phyloP scores from a whole-genome alignment of 116 monocot species.

The Trichopus zeylanicus region DNA sequence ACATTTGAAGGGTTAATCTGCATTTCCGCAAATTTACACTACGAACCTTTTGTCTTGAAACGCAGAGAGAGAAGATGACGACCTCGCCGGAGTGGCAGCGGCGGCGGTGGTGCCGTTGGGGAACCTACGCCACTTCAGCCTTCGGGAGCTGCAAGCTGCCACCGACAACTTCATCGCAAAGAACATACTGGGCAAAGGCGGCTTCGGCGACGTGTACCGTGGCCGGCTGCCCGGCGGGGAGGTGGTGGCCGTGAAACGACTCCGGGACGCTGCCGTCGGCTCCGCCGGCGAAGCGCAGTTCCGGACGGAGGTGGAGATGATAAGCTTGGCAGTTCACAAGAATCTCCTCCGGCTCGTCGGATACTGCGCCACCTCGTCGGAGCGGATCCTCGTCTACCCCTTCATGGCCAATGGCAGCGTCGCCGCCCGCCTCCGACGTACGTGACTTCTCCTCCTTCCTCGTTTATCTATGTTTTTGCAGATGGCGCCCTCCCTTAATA shows the following conservation, averaged over 20 bases:
- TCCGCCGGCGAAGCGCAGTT: constrained; percentile 30
- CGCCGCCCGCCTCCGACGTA: constrained; percentile 42
- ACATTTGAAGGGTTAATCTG: too few species aligned
- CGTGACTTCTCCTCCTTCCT: background rate
- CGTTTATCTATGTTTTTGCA: background rate
- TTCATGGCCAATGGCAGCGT: constrained; percentile 72
- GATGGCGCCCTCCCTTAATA: background rate
- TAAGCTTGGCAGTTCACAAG: constrained; percentile 42
- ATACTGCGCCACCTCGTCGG: constrained; percentile 27
- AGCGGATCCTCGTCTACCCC: constrained; percentile 57
- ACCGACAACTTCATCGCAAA: constrained; percentile 39
- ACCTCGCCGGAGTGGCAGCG: constrained; percentile 3
- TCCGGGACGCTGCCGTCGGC: constrained; percentile 29
- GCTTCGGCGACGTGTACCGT: constrained; percentile 35
- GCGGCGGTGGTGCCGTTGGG: constrained; percentile 5
- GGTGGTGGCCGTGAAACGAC: constrained; percentile 39
- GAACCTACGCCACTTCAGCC: constrained; percentile 27
- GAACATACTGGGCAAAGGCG: constrained; percentile 50
- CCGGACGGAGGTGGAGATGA: constrained; percentile 35
- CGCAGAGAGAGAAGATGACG: constrained; percentile 22
- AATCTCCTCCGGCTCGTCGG: constrained; percentile 43
- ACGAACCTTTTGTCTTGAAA: too few species aligned
- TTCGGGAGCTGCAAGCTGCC: constrained; percentile 39
- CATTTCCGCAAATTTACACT: too few species aligned
- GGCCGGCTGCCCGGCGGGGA: constrained; percentile 29